phyloP scores from a whole-genome alignment of 345 rosid genomes.

The Gossypium arboreum region DNA sequence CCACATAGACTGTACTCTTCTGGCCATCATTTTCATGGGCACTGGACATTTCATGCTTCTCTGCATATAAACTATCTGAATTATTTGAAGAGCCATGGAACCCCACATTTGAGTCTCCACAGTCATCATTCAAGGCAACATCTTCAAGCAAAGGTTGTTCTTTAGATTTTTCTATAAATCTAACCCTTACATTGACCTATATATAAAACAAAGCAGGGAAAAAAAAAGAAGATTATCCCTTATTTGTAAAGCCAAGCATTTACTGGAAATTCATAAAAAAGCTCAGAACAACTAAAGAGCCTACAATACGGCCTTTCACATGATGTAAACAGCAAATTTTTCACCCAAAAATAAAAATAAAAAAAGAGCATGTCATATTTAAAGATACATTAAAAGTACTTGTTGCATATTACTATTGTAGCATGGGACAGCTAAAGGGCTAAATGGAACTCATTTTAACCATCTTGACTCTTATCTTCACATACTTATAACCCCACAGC shows the following conservation, averaged over 20 bases:
- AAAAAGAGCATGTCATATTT: neutral
- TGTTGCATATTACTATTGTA: neutral
- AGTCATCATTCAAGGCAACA: slow-evolving; percentile 43
- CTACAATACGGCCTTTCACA: neutral
- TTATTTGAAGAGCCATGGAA: slow-evolving; percentile 88
- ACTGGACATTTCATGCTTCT: slow-evolving; percentile 77
- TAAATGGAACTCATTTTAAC: neutral
- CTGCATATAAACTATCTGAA: slow-evolving; percentile 71
- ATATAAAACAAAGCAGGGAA: slow-evolving; percentile 12
- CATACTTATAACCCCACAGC: neutral
- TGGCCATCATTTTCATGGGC: slow-evolving; percentile 72
- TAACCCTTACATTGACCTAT: slow-evolving; percentile 59
- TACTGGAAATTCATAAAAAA: neutral
- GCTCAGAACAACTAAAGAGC: neutral
- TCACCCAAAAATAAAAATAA: neutral
- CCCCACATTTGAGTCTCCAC: slow-evolving; percentile 57
- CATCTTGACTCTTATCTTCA: neutral
- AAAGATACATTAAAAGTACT: neutral
- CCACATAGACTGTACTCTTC: slow-evolving; percentile 57
- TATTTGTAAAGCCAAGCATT: neutral
- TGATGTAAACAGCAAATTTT: neutral
- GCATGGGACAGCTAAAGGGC: neutral
- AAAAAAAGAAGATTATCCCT: neutral
- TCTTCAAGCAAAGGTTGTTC: slow-evolving; percentile 46
- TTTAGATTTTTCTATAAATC: slow-evolving; percentile 52